Evolutionary conservation across 805 yeast genomes (phyloP).

Genomic region (Maudiozyma saulgeensis): DNA sequence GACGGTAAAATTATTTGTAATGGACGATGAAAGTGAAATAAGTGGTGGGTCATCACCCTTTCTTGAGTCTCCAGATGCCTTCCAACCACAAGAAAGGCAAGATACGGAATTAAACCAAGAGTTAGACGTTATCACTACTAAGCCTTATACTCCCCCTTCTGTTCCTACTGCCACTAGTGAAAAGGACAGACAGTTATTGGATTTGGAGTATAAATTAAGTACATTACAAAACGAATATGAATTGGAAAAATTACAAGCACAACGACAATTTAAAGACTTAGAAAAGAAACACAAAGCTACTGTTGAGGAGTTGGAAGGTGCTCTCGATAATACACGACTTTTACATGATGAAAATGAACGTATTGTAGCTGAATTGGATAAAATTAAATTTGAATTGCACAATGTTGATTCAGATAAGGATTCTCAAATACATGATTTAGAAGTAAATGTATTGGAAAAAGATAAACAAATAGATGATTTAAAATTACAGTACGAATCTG

Average conservation of each 20-base stretch:
- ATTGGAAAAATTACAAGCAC: slow-evolving; percentile 16
- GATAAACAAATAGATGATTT: slow-evolving; percentile 30
- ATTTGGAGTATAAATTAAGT: slow-evolving; percentile 31
- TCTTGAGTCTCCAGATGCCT: slow-evolving; percentile 25
- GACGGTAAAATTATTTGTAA: not conserved
- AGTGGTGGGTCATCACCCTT: slow-evolving; percentile 32
- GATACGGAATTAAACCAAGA: not conserved
- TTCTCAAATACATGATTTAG: slow-evolving; percentile 29
- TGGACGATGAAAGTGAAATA: slow-evolving; percentile 6
- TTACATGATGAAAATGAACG: slow-evolving; percentile 28
- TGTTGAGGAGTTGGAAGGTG: slow-evolving; percentile 25
- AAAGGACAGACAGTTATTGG: slow-evolving; percentile 19
- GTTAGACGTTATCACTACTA: not conserved
- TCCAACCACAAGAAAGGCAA: not conserved
- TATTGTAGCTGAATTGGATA: slow-evolving; percentile 12
- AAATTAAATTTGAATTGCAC: slow-evolving; percentile 15
- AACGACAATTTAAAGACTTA: slow-evolving; percentile 14
- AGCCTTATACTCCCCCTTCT: no score
- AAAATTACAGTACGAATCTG: slow-evolving; percentile 27
- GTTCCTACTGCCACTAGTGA: not conserved
- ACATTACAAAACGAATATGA: slow-evolving; percentile 34
- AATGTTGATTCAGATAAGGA: slow-evolving; percentile 18
- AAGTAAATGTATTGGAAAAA: slow-evolving; percentile 25
- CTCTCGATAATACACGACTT: slow-evolving; percentile 28
- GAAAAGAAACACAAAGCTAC: slow-evolving; percentile 29